phyloP scores from a whole-genome alignment of 1,284 basidiomycete species.

The Trichosporon asahii region DNA sequence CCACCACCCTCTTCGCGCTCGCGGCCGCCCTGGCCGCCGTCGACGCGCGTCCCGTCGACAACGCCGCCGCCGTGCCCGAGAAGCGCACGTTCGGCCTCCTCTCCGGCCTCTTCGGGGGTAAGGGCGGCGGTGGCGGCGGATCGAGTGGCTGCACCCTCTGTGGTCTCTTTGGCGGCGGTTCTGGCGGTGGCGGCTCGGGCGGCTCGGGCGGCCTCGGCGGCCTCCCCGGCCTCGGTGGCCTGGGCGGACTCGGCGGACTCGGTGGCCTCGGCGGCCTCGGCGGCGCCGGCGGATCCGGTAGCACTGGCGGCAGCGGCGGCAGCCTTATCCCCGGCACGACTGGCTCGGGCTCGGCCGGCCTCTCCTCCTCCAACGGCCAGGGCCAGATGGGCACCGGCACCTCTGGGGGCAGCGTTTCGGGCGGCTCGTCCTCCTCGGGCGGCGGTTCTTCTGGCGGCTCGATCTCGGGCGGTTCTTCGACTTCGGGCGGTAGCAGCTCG shows the following conservation, averaged over 20 bases:
- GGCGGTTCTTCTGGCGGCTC: neutral
- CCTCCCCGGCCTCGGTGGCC: neutral
- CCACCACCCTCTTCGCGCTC: slow-evolving; percentile 1
- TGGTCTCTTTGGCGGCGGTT: neutral
- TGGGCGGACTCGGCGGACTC: neutral
- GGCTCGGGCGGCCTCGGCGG: neutral
- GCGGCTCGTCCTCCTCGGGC: neutral
- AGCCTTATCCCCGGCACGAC: neutral
- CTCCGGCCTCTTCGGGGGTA: neutral
- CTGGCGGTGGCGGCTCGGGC: neutral
- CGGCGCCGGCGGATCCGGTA: too few relatives aligned
- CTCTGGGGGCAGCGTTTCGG: neutral
- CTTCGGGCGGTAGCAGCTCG: neutral
- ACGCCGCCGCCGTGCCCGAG: neutral
- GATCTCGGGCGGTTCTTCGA: neutral
- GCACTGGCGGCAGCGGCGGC: neutral
- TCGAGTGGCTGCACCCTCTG: neutral
- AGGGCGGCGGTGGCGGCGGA: slow-evolving; percentile 1
- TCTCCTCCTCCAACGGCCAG: neutral
- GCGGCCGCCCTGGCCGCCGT: neutral
- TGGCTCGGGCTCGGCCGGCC: neutral
- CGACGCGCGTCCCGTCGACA: slow-evolving; percentile 1
- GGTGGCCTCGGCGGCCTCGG: neutral
- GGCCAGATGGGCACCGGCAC: neutral
- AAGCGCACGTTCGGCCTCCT: neutral